These are phyloP conservation scores for Novymonas esmeraldas DNA, from an alignment of 208 protist species.

Conservation along the genomic window DNA sequence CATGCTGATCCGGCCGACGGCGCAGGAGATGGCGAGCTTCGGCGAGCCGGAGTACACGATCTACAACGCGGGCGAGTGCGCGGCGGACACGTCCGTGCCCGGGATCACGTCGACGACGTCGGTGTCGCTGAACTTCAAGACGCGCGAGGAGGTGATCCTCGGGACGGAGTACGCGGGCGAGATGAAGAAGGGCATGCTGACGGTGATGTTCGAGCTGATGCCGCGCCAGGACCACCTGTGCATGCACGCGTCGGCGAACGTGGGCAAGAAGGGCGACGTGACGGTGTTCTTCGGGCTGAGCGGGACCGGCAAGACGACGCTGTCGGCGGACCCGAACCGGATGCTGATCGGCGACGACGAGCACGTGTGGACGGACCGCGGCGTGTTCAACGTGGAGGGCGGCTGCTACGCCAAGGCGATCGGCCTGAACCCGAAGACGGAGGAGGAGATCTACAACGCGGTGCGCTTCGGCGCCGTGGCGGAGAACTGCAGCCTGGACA, in stretches of 20 bases:
- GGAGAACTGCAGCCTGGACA: constrained; percentile 89
- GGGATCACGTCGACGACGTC: constrained; percentile 79
- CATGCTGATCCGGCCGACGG: constrained; percentile 95
- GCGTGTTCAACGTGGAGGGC: constrained; percentile 94
- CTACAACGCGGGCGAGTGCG: constrained; percentile 94
- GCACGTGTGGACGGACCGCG: constrained; percentile 91
- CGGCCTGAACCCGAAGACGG: constrained; percentile 83
- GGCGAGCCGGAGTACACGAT: constrained; percentile 96
- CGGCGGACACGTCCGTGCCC: constrained; percentile 87
- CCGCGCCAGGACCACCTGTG: constrained; percentile 92
- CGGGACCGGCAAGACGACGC: constrained; percentile 94
- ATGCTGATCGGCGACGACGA: constrained; percentile 94
- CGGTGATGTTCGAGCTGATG: constrained; percentile 96
- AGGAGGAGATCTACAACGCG: constrained; percentile 94
- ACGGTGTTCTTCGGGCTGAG: constrained; percentile 92
- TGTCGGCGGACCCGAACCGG: constrained; percentile 88
- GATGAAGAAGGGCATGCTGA: constrained; percentile 99
- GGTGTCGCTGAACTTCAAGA: constrained; percentile 87
- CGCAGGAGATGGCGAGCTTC: constrained; percentile 90
- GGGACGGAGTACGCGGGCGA: constrained; percentile 97
- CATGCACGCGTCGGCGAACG: constrained; percentile 94
- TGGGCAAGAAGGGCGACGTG: constrained; percentile 75
- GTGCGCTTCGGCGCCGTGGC: constrained; percentile 86
- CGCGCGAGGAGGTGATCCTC: constrained; percentile 93
- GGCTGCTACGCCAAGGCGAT: constrained; percentile 95